phyloP scores from a whole-genome alignment of 352 stramenopile species.

The Phytophthora tentaculata region DNA sequence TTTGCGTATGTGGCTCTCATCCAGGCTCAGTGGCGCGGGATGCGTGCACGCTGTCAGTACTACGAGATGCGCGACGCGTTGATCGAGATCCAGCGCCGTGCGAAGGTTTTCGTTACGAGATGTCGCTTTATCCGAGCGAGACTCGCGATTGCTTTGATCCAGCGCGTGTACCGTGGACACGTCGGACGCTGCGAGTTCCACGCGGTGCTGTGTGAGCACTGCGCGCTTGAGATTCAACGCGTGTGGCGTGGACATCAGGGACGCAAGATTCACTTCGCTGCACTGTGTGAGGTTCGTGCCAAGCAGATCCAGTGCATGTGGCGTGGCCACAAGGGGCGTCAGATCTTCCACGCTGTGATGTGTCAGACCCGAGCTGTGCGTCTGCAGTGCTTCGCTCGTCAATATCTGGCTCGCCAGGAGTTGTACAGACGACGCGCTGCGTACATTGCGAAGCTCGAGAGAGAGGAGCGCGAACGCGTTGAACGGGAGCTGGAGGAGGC shows the following conservation, averaged over 20 bases:
- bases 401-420: slow-evolving; percentile 46
- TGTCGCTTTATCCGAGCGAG: slow-evolving; percentile 40
- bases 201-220: slow-evolving; percentile 36
- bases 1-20: slow-evolving; percentile 70
- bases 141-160: slow-evolving; percentile 32
- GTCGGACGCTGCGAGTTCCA: slow-evolving; percentile 46
- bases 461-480: slow-evolving; percentile 44
- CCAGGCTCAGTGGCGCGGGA: slow-evolving; percentile 66
- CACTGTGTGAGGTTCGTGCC: slow-evolving; percentile 43
- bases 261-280: slow-evolving; percentile 30
- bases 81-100: slow-evolving; percentile 53
- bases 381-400: slow-evolving; percentile 57
- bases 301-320: slow-evolving; percentile 57
- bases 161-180: slow-evolving; percentile 52
- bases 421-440: slow-evolving; percentile 34
- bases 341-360: slow-evolving; percentile 39
- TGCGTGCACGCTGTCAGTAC: slow-evolving; percentile 46
- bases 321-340: slow-evolving; percentile 47
- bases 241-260: slow-evolving; percentile 43
- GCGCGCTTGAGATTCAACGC: slow-evolving; percentile 53
- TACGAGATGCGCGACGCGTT: slow-evolving; percentile 43
- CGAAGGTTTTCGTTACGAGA: slow-evolving; percentile 53
- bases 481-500: slow-evolving; percentile 38
- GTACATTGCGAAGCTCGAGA: slow-evolving; percentile 45
- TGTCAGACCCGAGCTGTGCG: slow-evolving; percentile 50